These are phyloP conservation scores for Arabidopsis thaliana DNA, from an alignment of 345 rosid genomes.

Conservation along the genomic window DNA sequence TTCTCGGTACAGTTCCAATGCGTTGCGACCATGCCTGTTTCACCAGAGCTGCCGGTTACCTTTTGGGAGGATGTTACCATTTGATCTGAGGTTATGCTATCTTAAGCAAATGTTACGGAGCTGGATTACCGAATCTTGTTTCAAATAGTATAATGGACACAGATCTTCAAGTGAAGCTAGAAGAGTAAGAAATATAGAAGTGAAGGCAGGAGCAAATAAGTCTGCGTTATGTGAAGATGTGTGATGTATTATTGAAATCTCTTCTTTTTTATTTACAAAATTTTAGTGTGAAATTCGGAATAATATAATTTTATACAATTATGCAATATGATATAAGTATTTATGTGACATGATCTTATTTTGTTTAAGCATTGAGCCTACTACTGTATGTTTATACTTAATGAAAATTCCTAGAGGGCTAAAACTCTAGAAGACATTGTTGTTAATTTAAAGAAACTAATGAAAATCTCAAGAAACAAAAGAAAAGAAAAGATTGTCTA, in stretches of 20 bases:
- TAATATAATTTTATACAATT: slow-evolving; percentile 1
- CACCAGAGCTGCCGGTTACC: slow-evolving; percentile 57
- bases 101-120: slow-evolving; percentile 2
- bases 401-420: too few relatives aligned
- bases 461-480: too few relatives aligned
- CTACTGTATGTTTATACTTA: too few relatives aligned
- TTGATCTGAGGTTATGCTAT: slow-evolving; percentile 6
- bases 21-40: slow-evolving; percentile 62
- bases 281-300: slow-evolving; percentile 21
- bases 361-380: background rate
- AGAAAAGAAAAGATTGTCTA: too few relatives aligned
- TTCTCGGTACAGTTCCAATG: slow-evolving; percentile 61
- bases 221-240: slow-evolving; percentile 20
- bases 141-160: background rate
- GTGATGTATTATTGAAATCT: background rate
- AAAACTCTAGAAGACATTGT: too few relatives aligned
- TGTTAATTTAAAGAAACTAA: too few relatives aligned
- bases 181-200: slow-evolving; percentile 23
- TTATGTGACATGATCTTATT: background rate
- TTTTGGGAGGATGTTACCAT: slow-evolving; percentile 55
- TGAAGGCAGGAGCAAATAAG: slow-evolving; percentile 9
- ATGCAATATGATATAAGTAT: background rate
- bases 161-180: slow-evolving; percentile 16
- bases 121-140: background rate
- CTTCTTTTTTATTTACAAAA: slow-evolving; percentile 13